Evolutionary conservation across 306 rosid species (phyloP).

Genomic region (Sicyos edulis): DNA sequence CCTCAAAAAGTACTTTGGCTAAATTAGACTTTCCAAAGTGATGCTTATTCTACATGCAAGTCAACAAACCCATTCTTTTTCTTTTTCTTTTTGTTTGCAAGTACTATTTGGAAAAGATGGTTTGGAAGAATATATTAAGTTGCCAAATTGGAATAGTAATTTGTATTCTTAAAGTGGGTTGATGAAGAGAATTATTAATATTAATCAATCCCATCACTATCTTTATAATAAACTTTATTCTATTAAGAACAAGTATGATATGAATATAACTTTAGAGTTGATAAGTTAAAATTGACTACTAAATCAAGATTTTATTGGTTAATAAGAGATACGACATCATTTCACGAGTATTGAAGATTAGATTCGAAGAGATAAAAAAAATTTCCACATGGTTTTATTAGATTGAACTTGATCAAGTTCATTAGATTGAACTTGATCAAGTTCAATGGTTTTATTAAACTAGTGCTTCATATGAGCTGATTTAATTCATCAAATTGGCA

Average conservation of each 20-base stretch:
- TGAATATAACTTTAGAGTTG: neutral
- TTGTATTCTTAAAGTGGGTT: neutral
- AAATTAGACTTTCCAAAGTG: conserved; percentile 13
- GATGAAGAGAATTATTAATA: neutral
- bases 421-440: neutral
- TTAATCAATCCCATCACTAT: neutral
- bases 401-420: neutral
- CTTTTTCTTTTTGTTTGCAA: neutral
- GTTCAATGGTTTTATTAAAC: neutral
- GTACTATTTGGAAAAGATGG: conserved; percentile 8
- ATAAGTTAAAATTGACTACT: neutral
- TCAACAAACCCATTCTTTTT: conserved; percentile 8
- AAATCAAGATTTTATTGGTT: neutral
- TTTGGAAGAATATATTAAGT: conserved; percentile 6
- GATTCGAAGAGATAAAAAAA: too few species aligned
- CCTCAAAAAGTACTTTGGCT: neutral
- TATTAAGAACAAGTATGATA: neutral
- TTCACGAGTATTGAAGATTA: neutral
- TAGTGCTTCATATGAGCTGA: neutral
- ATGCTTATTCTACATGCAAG: conserved; percentile 21
- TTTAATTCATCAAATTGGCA: neutral
- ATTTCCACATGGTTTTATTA: neutral
- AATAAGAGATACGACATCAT: neutral
- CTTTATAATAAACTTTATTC: conserved; percentile 5
- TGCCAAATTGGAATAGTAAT: conserved; percentile 10